These are phyloP conservation scores for Ophioceras dolichostomum DNA, from an alignment of 2,329 filamentous ascomycete species.

Conservation along the genomic window DNA sequence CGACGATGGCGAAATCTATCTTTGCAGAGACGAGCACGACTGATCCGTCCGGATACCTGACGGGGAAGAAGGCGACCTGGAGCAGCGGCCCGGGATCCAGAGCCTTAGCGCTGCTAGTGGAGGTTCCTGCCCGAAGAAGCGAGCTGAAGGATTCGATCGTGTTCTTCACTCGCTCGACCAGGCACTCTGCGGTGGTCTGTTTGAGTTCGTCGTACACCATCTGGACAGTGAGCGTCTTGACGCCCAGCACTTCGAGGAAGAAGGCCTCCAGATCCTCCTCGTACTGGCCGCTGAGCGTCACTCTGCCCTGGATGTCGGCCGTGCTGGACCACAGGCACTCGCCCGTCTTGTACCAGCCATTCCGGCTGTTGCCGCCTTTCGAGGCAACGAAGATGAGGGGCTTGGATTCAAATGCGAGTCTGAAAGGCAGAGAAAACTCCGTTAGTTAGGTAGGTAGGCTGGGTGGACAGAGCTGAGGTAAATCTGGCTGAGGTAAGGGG, in stretches of 20 bases:
- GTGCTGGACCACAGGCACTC: constrained; percentile 8
- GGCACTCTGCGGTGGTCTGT: constrained; percentile 5
- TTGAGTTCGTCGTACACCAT: constrained; percentile 20
- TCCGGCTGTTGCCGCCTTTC: not conserved
- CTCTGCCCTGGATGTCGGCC: constrained; percentile 3
- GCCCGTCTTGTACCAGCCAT: constrained; percentile 2
- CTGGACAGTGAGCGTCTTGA: constrained; percentile 13
- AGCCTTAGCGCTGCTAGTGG: no score
- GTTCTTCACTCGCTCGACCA: constrained; percentile 14
- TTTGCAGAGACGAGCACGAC: constrained; percentile 4
- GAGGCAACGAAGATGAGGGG: constrained; percentile 6
- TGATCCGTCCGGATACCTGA: constrained; percentile 8
- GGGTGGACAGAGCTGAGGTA: no score
- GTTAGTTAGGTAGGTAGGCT: no score
- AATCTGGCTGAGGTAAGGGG: no score
- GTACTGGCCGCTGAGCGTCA: constrained; percentile 6
- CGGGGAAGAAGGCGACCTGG: constrained; percentile 12
- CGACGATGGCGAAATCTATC: constrained; percentile 19
- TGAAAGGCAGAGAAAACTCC: no score
- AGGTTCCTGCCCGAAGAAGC: constrained; percentile 12
- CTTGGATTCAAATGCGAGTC: constrained; percentile 1
- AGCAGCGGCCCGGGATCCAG: constrained; percentile 1
- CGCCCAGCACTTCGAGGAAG: constrained; percentile 13
- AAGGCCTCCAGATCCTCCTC: constrained; percentile 2
- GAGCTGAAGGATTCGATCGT: constrained; percentile 19